Percentiles rank a stretch among this genome's conserved stretches.
Conservation (phyloP, 257 asterid species). For the Primulina eburnea region DNA sequence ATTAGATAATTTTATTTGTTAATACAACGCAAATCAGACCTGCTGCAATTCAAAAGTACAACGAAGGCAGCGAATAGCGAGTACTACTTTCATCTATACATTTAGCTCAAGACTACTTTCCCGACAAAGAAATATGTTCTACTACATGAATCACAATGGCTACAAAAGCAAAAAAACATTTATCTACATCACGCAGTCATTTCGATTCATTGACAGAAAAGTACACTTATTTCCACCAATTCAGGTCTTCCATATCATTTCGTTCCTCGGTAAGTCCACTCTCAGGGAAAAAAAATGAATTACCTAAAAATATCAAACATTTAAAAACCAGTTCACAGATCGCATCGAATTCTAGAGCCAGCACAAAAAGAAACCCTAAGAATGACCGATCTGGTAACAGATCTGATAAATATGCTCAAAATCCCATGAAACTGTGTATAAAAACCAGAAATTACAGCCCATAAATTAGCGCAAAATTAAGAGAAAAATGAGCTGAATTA, state of each 20-base stretch:
- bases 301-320: neutral
- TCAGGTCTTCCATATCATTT: neutral
- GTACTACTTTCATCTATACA: too few relatives aligned
- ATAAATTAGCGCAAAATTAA: too few relatives aligned
- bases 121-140: neutral
- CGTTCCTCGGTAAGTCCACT: neutral
- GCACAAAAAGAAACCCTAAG: neutral
- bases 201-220: neutral
- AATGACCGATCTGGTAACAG: neutral
- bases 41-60: neutral
- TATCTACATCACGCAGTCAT: neutral
- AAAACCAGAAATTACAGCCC: neutral
- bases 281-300: too few relatives aligned
- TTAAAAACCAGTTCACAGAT: neutral
- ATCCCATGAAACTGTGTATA: neutral
- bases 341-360: neutral
- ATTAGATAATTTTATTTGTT: neutral
- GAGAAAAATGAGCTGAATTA: neutral
- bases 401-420: neutral
- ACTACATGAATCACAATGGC: neutral
- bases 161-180: neutral
- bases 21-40: neutral
- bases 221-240: too few relatives aligned
- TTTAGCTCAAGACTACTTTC: neutral
- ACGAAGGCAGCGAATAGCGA: neutral